phyloP scores from a whole-genome alignment of 345 rosid species.

The Populus deltoides region DNA sequence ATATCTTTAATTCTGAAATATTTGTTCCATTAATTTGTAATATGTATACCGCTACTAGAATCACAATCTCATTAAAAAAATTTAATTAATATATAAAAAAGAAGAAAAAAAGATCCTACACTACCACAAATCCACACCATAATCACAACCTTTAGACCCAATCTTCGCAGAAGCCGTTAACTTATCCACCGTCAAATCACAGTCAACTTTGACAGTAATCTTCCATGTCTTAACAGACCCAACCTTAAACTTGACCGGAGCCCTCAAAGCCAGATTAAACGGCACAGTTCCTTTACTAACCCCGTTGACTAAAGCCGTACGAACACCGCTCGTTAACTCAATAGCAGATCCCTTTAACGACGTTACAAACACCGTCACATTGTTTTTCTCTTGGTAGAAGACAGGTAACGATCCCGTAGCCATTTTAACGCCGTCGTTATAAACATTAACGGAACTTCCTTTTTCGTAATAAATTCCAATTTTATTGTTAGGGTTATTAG shows the following conservation, averaged over 20 bases:
- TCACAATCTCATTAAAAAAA: background rate
- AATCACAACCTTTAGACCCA: slow-evolving; percentile 49
- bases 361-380: slow-evolving; percentile 49
- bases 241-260: slow-evolving; percentile 58
- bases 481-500: slow-evolving; percentile 62
- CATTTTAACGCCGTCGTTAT: slow-evolving; percentile 36
- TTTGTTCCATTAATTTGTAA: background rate
- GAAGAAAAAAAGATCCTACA: background rate
- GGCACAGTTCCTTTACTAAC: slow-evolving; percentile 46
- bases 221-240: slow-evolving; percentile 81
- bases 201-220: slow-evolving; percentile 55
- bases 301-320: slow-evolving; percentile 21
- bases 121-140: slow-evolving; percentile 60
- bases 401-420: slow-evolving; percentile 50
- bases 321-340: slow-evolving; percentile 34
- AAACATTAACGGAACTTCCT: slow-evolving; percentile 44
- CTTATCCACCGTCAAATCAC: slow-evolving; percentile 71
- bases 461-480: slow-evolving; percentile 58
- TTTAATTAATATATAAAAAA: background rate
- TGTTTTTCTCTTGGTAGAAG: slow-evolving; percentile 58
- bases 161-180: slow-evolving; percentile 55
- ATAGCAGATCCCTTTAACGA: slow-evolving; percentile 46
- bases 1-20: background rate
- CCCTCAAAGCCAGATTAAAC: slow-evolving; percentile 49
- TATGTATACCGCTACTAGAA: background rate